Percentiles rank a stretch among this genome's conserved stretches.
phyloP scores from a whole-genome alignment of 2,329 filamentous ascomycete species.

The Colletotrichum caudatum region DNA sequence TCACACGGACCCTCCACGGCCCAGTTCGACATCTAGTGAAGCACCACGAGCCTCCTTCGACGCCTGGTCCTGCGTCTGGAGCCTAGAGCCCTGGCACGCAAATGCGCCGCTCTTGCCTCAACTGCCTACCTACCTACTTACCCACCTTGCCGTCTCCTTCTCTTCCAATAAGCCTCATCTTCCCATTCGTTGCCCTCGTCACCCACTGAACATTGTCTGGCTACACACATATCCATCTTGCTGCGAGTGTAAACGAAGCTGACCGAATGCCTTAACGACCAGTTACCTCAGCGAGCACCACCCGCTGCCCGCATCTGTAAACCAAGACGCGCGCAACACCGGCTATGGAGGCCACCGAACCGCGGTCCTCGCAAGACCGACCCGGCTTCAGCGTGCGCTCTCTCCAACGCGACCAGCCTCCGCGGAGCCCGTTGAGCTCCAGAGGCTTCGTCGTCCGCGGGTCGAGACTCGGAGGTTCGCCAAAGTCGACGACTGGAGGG shows the following conservation, averaged over 20 bases:
- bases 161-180: slow-evolving; percentile 6
- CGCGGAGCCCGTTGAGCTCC: slow-evolving; percentile 32
- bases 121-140: slow-evolving; percentile 2
- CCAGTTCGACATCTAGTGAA: slow-evolving; percentile 16
- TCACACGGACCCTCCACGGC: slow-evolving; percentile 35
- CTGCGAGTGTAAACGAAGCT: slow-evolving; percentile 21
- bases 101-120: slow-evolving; percentile 32
- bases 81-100: slow-evolving; percentile 32
- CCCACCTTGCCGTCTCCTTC: slow-evolving; percentile 20
- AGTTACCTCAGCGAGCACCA: slow-evolving; percentile 43
- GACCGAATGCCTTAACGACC: slow-evolving; percentile 35
- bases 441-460: slow-evolving; percentile 32
- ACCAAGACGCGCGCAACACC: slow-evolving; percentile 13
- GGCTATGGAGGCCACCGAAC: slow-evolving; percentile 46
- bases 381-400: slow-evolving; percentile 35
- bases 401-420: slow-evolving; percentile 31
- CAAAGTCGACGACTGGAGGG: slow-evolving; percentile 43
- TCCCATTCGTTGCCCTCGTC: background rate
- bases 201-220: background rate
- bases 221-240: background rate
- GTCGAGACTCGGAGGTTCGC: slow-evolving; percentile 41
- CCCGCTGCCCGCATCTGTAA: slow-evolving; percentile 39
- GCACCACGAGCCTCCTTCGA: slow-evolving; percentile 15
- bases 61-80: slow-evolving; percentile 20
- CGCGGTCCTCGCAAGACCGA: slow-evolving; percentile 33